Conservation (phyloP, 805 yeast species). For the Myxozyma geophila region DNA sequence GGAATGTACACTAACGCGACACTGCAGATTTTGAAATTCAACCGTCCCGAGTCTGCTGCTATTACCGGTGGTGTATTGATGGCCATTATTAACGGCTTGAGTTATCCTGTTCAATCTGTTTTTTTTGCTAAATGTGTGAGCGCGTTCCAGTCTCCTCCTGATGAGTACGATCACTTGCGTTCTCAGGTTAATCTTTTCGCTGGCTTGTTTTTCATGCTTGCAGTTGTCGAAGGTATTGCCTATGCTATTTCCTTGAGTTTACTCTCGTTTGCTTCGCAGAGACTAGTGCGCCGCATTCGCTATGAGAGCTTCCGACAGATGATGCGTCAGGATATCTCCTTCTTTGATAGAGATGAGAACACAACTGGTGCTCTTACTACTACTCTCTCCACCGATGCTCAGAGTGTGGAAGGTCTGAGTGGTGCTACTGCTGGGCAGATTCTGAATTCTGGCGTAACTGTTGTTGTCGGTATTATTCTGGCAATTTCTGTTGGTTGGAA, state of each 20-base stretch:
- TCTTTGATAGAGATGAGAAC: slow-evolving; percentile 41
- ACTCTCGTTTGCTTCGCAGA: slow-evolving; percentile 39
- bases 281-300: slow-evolving; percentile 40
- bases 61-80: slow-evolving; percentile 12
- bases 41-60: slow-evolving; percentile 16
- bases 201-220: slow-evolving; percentile 46
- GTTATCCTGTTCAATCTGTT: slow-evolving; percentile 27
- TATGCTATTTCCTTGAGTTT: slow-evolving; percentile 48
- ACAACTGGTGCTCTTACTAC: slow-evolving; percentile 40
- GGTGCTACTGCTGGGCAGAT: slow-evolving; percentile 44
- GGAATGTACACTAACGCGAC: not conserved
- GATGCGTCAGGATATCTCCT: slow-evolving; percentile 41
- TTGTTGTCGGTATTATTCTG: slow-evolving; percentile 46
- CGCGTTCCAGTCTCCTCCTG: slow-evolving; percentile 42
- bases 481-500: slow-evolving; percentile 50
- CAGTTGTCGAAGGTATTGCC: slow-evolving; percentile 47
- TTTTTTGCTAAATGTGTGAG: slow-evolving; percentile 30
- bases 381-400: slow-evolving; percentile 41
- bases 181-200: slow-evolving; percentile 47
- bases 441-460: slow-evolving; percentile 43
- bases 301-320: slow-evolving; percentile 38
- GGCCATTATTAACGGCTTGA: slow-evolving; percentile 32
- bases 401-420: slow-evolving; percentile 41
- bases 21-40: slow-evolving; percentile 3
- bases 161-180: slow-evolving; percentile 44